Evolutionary conservation across 148 eudicot species (phyloP).

Genomic region (Chenopodium album): DNA sequence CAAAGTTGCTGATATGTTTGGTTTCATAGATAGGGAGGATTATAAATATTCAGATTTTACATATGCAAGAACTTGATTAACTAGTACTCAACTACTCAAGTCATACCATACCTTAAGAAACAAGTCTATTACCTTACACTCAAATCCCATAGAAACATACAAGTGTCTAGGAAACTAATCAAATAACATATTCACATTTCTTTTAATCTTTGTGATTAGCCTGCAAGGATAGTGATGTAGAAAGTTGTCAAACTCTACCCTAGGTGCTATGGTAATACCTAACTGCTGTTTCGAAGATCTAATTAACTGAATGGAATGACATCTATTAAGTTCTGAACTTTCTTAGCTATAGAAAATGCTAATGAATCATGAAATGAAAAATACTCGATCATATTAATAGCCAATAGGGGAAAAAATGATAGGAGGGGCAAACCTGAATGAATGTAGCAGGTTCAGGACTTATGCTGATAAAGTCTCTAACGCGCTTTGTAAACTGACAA

Average conservation of each 20-base stretch:
- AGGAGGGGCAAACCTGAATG: conserved; percentile 49
- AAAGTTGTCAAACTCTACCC: background rate
- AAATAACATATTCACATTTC: no score
- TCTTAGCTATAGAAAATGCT: no score
- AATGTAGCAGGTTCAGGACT: conserved; percentile 54
- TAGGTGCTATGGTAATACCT: background rate
- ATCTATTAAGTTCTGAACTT: background rate
- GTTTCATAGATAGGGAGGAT: no score
- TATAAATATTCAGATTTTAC: background rate
- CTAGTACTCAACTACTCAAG: no score
- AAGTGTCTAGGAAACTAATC: no score
- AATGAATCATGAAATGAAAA: no score
- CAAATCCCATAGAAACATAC: background rate
- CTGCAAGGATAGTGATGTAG: background rate
- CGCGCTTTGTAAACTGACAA: conserved; percentile 44
- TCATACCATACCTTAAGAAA: no score
- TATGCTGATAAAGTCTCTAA: conserved; percentile 39
- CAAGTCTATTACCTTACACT: background rate
- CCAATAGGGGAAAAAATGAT: background rate
- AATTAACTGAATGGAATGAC: background rate
- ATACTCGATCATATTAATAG: no score
- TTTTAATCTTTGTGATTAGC: background rate
- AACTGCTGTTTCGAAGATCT: background rate
- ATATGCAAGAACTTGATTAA: background rate
- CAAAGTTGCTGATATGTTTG: no score